Evolutionary conservation across 2,329 filamentous ascomycete genomes (phyloP).

Genomic region (Paecilomyces sp.): DNA sequence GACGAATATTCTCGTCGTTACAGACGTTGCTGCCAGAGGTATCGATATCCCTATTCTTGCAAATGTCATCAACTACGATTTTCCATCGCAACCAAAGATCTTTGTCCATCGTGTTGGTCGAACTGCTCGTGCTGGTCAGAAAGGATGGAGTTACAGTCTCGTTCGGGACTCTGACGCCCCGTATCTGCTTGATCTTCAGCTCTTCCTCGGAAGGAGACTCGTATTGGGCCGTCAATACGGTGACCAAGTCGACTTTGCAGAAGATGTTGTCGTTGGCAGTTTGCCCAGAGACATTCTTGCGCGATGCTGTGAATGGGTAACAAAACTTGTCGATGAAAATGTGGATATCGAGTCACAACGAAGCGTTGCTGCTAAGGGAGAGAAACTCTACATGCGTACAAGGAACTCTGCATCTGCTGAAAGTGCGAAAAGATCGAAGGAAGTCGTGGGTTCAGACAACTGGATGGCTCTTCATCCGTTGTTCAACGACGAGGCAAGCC

Average conservation of each 20-base stretch:
- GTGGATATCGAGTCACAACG: constrained; percentile 66
- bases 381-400: constrained; percentile 86
- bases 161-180: constrained; percentile 82
- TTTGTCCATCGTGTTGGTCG: constrained; percentile 94
- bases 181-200: constrained; percentile 86
- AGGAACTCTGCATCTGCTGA: constrained; percentile 83
- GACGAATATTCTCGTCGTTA: constrained; percentile 88
- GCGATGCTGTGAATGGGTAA: constrained; percentile 71
- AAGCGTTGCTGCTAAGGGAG: constrained; percentile 73
- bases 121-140: constrained; percentile 86
- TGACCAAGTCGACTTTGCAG: constrained; percentile 61
- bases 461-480: constrained; percentile 74
- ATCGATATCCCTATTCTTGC: constrained; percentile 95
- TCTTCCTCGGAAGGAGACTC: constrained; percentile 83
- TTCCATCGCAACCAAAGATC: constrained; percentile 91
- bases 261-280: constrained; percentile 76
- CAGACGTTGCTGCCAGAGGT: constrained; percentile 91
- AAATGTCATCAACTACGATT: constrained; percentile 98
- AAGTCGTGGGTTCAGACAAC: constrained; percentile 60
- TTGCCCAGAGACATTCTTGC: constrained; percentile 68
- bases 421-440: constrained; percentile 80
- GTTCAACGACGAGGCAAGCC: constrained; percentile 61
- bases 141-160: constrained; percentile 92
- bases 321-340: constrained; percentile 67
- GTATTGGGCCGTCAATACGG: constrained; percentile 62